Conservation (phyloP, 805 yeast genomes). For the Helenozyma rhizophorensis region DNA sequence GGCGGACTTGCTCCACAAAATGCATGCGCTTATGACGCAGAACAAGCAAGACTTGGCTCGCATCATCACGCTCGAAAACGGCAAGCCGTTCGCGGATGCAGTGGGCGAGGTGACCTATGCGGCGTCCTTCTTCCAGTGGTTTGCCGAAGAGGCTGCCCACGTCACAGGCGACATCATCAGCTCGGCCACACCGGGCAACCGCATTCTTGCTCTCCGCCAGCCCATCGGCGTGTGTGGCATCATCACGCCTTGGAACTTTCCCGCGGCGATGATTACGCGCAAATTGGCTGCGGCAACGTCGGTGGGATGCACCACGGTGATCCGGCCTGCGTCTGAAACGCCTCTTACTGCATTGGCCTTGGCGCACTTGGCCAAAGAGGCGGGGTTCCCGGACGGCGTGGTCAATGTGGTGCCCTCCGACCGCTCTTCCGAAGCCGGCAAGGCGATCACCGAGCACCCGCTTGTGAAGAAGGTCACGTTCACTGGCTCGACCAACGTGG, state of each 20-base stretch:
- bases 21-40: constrained; percentile 51
- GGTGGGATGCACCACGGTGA: constrained; percentile 72
- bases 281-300: constrained; percentile 75
- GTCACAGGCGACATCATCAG: constrained; percentile 61
- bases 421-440: constrained; percentile 46
- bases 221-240: constrained; percentile 83
- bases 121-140: constrained; percentile 86
- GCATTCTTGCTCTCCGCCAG: constrained; percentile 59
- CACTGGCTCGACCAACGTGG: constrained; percentile 19
- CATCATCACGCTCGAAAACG: constrained; percentile 65
- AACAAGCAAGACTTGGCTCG: constrained; percentile 63
- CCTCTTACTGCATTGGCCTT: constrained; percentile 71
- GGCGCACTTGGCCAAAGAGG: constrained; percentile 55
- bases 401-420: constrained; percentile 54
- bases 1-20: constrained; percentile 45
- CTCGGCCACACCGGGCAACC: constrained; percentile 44
- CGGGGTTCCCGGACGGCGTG: constrained; percentile 71
- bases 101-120: constrained; percentile 63
- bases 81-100: constrained; percentile 71
- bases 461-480: constrained; percentile 16
- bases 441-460: constrained; percentile 42
- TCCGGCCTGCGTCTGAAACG: constrained; percentile 76
- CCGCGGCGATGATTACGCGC: constrained; percentile 72
- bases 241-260: constrained; percentile 83
- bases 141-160: constrained; percentile 76